Conservation (phyloP, 192 early-diverging fungal genomes). For the Linnemannia hyalina region DNA sequence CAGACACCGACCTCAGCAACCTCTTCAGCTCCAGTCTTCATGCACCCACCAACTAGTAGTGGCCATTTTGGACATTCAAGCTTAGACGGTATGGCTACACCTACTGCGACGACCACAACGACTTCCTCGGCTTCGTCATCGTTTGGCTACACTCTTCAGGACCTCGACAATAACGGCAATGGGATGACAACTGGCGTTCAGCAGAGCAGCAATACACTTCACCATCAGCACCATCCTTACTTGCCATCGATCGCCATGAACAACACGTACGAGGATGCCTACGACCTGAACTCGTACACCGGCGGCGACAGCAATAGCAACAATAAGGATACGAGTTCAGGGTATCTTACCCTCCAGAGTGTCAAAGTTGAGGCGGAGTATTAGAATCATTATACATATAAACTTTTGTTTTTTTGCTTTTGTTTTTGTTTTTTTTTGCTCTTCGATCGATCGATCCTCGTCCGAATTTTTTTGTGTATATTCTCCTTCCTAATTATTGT, state of each 20-base stretch:
- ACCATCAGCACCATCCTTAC: not conserved
- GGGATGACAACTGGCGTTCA: not conserved
- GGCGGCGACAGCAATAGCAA: not conserved
- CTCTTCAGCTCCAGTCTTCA: not conserved
- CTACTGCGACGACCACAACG: slow-evolving; percentile 20
- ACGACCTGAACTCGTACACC: not conserved
- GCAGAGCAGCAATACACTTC: not conserved
- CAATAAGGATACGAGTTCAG: not conserved
- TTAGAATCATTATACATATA: not conserved
- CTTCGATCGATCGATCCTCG: not conserved
- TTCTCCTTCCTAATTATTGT: too few species aligned
- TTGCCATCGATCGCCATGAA: not conserved
- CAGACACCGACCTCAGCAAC: not conserved
- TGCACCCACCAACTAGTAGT: slow-evolving; percentile 24
- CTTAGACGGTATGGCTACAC: slow-evolving; percentile 17
- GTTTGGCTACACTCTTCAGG: slow-evolving; percentile 31
- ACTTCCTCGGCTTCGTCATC: slow-evolving; percentile 20
- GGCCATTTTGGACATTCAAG: slow-evolving; percentile 17
- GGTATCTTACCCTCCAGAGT: not conserved
- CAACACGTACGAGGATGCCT: not conserved
- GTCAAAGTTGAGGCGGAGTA: not conserved
- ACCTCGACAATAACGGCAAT: not conserved
- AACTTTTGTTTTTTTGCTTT: not conserved
- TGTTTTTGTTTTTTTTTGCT: not conserved
- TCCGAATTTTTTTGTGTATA: too few species aligned